These are phyloP conservation scores for Rhodamnia rubescens DNA, from an alignment of 345 rosid genomes.

Conservation along the genomic window DNA sequence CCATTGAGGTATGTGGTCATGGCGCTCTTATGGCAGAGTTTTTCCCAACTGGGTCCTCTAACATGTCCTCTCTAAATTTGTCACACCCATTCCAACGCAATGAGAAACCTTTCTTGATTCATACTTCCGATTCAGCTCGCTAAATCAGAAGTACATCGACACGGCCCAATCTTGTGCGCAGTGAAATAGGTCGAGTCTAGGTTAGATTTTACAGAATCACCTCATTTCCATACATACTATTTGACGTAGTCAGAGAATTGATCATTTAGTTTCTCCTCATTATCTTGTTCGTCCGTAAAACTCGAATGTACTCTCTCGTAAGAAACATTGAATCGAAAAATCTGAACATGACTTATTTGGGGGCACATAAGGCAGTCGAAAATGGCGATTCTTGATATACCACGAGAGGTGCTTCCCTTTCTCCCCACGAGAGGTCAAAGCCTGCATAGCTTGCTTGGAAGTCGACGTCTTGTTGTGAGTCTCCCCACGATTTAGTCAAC, in stretches of 20 bases:
- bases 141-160: too few species aligned
- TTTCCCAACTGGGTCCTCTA: background rate
- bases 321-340: background rate
- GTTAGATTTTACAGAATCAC: rapidly evolving
- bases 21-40: background rate
- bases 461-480: background rate
- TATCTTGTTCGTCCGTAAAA: rapidly evolving
- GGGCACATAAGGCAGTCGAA: background rate
- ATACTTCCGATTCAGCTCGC: rapidly evolving
- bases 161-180: too few species aligned
- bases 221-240: background rate
- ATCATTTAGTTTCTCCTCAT: background rate
- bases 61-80: background rate
- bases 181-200: rapidly evolving
- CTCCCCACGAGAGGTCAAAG: background rate
- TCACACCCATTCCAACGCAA: background rate
- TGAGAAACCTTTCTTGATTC: rapidly evolving
- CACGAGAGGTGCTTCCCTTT: background rate
- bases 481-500: background rate
- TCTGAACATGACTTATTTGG: rapidly evolving
- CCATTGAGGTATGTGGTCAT: background rate
- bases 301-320: rapidly evolving
- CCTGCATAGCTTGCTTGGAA: background rate
- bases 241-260: background rate
- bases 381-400: background rate